phyloP scores from a whole-genome alignment of 805 yeast species.

The Saccharomycopsis sp. region DNA sequence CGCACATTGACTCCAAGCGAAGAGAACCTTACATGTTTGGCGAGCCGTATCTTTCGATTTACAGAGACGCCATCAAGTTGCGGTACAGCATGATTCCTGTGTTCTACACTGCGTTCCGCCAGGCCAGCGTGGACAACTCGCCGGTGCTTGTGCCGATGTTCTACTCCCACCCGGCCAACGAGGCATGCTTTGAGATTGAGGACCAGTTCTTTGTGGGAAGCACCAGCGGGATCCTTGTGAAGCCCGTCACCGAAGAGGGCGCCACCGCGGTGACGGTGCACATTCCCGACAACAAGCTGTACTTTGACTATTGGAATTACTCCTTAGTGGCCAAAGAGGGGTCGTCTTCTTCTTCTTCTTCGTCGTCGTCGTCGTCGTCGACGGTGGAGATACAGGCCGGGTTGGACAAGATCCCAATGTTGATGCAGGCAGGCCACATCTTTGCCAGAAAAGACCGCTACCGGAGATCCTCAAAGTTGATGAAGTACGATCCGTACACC shows the following conservation, averaged over 20 bases:
- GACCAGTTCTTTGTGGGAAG: constrained; percentile 77
- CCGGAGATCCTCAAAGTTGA: constrained; percentile 70
- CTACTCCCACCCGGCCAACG: constrained; percentile 43
- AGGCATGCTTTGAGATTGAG: constrained; percentile 49
- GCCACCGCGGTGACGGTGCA: constrained; percentile 30
- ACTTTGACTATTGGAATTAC: constrained; percentile 44
- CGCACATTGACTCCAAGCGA: constrained; percentile 87
- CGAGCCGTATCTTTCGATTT: constrained; percentile 57
- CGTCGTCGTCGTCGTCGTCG: too few relatives aligned
- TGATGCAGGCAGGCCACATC: constrained; percentile 72
- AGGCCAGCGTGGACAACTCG: constrained; percentile 48
- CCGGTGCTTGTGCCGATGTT: constrained; percentile 69
- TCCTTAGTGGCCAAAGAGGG: constrained; percentile 32
- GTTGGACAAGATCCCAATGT: constrained; percentile 59
- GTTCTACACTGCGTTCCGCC: constrained; percentile 69
- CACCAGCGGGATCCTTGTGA: constrained; percentile 62
- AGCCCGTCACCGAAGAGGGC: constrained; percentile 64
- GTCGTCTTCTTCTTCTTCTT: too few relatives aligned
- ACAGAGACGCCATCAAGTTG: constrained; percentile 61
- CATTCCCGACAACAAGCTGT: constrained; percentile 35
- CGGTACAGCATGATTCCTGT: constrained; percentile 74
- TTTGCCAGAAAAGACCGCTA: constrained; percentile 58
- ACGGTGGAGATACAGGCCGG: constrained; percentile 33
- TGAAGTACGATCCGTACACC: constrained; percentile 76
- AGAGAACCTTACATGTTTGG: constrained; percentile 88